A percentile compares a stretch with the other conserved stretches of the same genome.
Evolutionary conservation across 306 rosid genomes (phyloP).

Genomic region (Fragaria nilgerrensis): DNA sequence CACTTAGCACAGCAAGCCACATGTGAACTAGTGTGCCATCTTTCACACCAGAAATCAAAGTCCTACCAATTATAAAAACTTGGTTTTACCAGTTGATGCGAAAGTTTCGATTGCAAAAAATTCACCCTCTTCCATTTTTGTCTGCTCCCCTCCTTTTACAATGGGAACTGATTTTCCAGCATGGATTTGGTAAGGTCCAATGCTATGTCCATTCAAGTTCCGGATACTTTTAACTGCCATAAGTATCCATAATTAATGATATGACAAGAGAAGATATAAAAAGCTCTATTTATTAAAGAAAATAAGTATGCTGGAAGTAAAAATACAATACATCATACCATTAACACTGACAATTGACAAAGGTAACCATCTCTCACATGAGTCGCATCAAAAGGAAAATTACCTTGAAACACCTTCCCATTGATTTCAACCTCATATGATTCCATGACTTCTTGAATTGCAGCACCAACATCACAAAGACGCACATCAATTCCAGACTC

Average conservation of each 20-base stretch:
- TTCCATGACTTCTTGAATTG: slow-evolving; percentile 98
- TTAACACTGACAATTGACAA: not conserved
- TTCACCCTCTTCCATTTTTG: slow-evolving; percentile 99
- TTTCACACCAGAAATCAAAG: slow-evolving; percentile 11
- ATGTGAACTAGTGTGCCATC: slow-evolving; percentile 15
- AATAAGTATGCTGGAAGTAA: not conserved
- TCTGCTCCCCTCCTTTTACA: slow-evolving; percentile 99
- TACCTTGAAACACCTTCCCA: slow-evolving; percentile 91
- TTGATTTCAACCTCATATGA: slow-evolving; percentile 95
- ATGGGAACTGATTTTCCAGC: slow-evolving; percentile 93
- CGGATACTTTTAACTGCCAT: slow-evolving; percentile 84
- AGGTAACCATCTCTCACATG: not conserved
- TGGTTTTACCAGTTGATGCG: slow-evolving; percentile 78
- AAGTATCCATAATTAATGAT: not conserved
- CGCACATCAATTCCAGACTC: slow-evolving; percentile 98
- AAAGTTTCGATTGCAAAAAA: slow-evolving; percentile 95
- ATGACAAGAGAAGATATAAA: not conserved
- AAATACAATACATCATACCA: not conserved
- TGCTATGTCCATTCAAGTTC: slow-evolving; percentile 97
- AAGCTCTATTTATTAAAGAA: not conserved
- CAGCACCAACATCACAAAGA: slow-evolving; percentile 96
- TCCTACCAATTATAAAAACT: slow-evolving; percentile 18
- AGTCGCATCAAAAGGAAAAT: not conserved
- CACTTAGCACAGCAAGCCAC: slow-evolving; percentile 12
- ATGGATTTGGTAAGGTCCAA: slow-evolving; percentile 96